A percentile compares a stretch with the other conserved stretches of the same genome.
Conservation (phyloP, 2,329 filamentous ascomycete genomes). For the Trichoderma brevicompactum region DNA sequence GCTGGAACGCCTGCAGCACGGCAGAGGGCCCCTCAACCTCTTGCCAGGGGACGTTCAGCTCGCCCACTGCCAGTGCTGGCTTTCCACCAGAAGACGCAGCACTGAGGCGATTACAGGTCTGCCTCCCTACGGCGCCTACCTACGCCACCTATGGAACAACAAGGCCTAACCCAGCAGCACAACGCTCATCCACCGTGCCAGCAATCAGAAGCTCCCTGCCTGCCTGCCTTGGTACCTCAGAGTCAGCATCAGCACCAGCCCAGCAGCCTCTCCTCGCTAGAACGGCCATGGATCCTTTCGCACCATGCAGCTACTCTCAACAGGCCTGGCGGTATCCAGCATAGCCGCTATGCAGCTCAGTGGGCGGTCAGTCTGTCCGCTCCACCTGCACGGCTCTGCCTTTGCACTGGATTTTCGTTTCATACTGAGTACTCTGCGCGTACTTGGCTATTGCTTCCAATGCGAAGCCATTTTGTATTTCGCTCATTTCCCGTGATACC, state of each 20-base stretch:
- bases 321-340: slow-evolving; percentile 14
- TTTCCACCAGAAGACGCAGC: no score
- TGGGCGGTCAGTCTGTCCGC: slow-evolving; percentile 25
- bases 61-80: no score
- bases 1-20: neutral
- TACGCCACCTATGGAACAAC: no score
- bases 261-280: neutral
- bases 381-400: slow-evolving; percentile 17
- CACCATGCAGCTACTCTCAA: slow-evolving; percentile 18
- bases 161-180: no score
- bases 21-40: neutral
- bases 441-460: slow-evolving; percentile 19
- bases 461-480: neutral
- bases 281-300: no score
- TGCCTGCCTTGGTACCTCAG: neutral
- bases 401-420: slow-evolving; percentile 9
- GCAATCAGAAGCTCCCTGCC: neutral
- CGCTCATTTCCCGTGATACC: neutral
- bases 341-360: slow-evolving; percentile 23
- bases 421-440: slow-evolving; percentile 13
- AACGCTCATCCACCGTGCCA: no score
- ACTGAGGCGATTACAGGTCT: no score
- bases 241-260: neutral
- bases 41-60: slow-evolving; percentile 3
- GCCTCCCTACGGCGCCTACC: no score